Base-by-base conservation (phyloP, 176 grass and related monocot species). In the Carex cristatella region DNA sequence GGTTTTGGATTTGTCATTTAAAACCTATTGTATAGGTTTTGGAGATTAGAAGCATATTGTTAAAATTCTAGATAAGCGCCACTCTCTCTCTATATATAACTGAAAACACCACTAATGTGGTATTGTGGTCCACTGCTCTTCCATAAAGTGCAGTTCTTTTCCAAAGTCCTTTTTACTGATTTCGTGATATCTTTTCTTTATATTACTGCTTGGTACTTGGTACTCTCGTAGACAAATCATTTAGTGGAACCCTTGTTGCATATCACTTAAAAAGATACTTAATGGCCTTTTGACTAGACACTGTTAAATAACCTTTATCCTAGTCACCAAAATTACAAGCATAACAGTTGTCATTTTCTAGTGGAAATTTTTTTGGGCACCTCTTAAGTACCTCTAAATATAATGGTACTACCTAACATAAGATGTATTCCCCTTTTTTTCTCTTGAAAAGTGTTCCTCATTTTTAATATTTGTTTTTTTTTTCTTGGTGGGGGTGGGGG, bases 41-140 rank as follows among this genome's bases (percentile, higher is more conserved):
- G 4, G 38, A 5, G 38, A 4, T 40, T 0, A 5, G 38, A 40
- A 40, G 0, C 38, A 40, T 5, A 40, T 40, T 40, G 4, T 40
- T 40, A 4, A 40, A 40, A 4, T 40, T 40, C 4, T 40, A 40
- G 38, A 40, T 4, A 40, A 40, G 38, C 4, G 4, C 38, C 0
- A 40, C 4, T 40, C 4, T 40, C 38, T 40, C 38, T 40, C 38
- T 5, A 35, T 49, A 82, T 82, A 67, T 49, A 67, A 15, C 15
- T 83, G 2, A 66, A 69, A 69, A 14, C 75, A 19, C 71, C 18
- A 86, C 27, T 51, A 67, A 69, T 8, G 4, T 40, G 38, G 38
- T 46, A 46, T 7, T 60, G 81, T 69, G 81, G 84, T 86, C 84
- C 57, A 42, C 42, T 83, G 64, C 72, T 86, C 84, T 33, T 75